Conservation (phyloP, 495 filamentous ascomycete species). For the Venustampulla echinocandica region DNA sequence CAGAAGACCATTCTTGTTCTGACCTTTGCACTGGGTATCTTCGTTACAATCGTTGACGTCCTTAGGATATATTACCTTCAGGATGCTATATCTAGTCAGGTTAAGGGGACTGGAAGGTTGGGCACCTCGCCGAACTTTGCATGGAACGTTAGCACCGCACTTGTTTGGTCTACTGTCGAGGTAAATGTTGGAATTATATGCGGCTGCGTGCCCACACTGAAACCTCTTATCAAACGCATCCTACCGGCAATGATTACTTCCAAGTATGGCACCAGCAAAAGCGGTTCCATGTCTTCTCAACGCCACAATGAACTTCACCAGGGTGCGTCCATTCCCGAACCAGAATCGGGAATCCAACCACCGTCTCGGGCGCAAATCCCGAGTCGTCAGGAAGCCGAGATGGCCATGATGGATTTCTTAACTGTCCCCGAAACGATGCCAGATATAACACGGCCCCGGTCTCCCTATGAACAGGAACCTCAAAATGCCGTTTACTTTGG, state of each 20-base stretch:
- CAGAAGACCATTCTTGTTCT: conserved; percentile 79
- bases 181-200: conserved; percentile 85
- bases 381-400: conserved; percentile 26
- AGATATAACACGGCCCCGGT: conserved; percentile 15
- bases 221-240: conserved; percentile 70
- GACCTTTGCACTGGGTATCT: conserved; percentile 75
- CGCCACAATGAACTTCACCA: not conserved
- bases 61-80: conserved; percentile 85
- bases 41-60: conserved; percentile 82
- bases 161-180: conserved; percentile 91
- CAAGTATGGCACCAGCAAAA: conserved; percentile 6
- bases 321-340: conserved; percentile 1
- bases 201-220: conserved; percentile 80
- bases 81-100: conserved; percentile 41
- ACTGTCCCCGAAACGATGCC: conserved; percentile 35
- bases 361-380: conserved; percentile 18
- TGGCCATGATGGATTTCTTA: conserved; percentile 51
- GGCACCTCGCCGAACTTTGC: conserved; percentile 29
- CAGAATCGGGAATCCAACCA: conserved; percentile 6
- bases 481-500: conserved; percentile 53
- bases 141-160: conserved; percentile 72
- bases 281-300: conserved; percentile 9
- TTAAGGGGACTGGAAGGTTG: conserved; percentile 23
- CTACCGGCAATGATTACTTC: conserved; percentile 51
- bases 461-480: conserved; percentile 2